Evolutionary conservation across 768 basidiomycete genomes (phyloP), one percentile per base, ranked within the genome.

Genomic region (Lyophyllum decastes): DNA sequence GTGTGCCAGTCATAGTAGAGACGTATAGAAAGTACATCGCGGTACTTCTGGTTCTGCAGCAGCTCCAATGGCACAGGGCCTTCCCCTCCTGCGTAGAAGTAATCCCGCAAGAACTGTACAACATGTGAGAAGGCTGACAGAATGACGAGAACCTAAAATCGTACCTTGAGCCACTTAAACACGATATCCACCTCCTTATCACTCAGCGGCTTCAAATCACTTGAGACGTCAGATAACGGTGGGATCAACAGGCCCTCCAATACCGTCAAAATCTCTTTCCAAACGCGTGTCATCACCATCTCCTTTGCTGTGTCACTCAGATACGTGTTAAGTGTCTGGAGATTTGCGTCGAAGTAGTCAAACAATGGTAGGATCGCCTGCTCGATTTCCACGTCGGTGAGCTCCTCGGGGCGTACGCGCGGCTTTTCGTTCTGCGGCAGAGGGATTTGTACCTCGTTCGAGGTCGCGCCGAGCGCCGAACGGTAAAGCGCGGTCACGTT

Each of bases 101-200:
- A 99, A 69, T 97, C 93, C 55, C 89, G 80, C 69, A 99, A 67
- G 79, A 98, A 98, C 93, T 96, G 61, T 27, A 45, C 19, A 17
- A 12, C 16, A 45, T 7, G 58, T 34, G 57, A 49, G 35, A 49
- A 27, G 56, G 25, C 7, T 27, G 17, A 56, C 26, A 45, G 2
- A 38, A 25, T 9, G 14, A n/a, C 5, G 27, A 30, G 49, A 22
- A 12, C 38, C 7, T 33, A 38, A 5, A 7, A 16, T 35, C 60
- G 17, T 55, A 92, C 95, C 86, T 95, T 95, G 53, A 98, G 71
- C 94, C 97, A 98, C 70, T 95, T 96, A 78, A 98, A 94, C n/a
- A 95, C 96, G 58, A 98, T 89, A 69, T 98, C 97, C 35, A 98
- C 91, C 75, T 98, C 97, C 73, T 96, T 95, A 66, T 98, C 97